Percentiles rank a stretch among this genome's conserved stretches.
Conservation (phyloP, 441 rosid species). For the Populus hybrid region DNA sequence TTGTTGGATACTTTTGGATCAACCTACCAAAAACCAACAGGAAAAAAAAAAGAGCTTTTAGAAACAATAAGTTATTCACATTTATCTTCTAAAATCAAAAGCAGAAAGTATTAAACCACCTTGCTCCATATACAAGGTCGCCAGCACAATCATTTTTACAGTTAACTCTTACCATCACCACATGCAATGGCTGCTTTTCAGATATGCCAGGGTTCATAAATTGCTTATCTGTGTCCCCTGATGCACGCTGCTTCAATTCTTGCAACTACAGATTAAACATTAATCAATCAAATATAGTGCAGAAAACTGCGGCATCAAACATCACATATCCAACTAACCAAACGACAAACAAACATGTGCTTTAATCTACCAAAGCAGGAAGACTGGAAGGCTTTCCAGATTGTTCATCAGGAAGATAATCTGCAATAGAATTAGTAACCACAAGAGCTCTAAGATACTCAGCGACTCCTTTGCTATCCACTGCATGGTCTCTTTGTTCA, state of each 20-base stretch:
- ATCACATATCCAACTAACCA: not conserved
- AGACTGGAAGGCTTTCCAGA: slow-evolving; percentile 76
- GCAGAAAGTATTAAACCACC: not conserved
- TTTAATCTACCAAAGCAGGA: slow-evolving; percentile 66
- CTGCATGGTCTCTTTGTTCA: slow-evolving; percentile 77
- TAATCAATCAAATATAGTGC: slow-evolving; percentile 8
- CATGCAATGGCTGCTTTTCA: slow-evolving; percentile 94
- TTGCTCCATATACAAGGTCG: not conserved
- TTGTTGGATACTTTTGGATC: slow-evolving; percentile 79
- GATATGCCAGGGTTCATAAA: slow-evolving; percentile 83
- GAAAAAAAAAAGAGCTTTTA: not conserved
- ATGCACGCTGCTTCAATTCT: slow-evolving; percentile 87
- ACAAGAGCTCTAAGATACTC: slow-evolving; percentile 90
- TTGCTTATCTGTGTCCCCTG: slow-evolving; percentile 61
- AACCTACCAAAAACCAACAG: slow-evolving; percentile 46
- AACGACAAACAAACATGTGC: not conserved
- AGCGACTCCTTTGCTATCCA: slow-evolving; percentile 81
- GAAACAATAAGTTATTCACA: not conserved
- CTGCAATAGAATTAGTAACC: slow-evolving; percentile 68
- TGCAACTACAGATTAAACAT: slow-evolving; percentile 55
- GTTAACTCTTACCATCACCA: slow-evolving; percentile 62
- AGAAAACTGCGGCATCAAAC: not conserved
- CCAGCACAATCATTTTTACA: not conserved
- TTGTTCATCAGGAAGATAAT: slow-evolving; percentile 88
- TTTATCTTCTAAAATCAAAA: not conserved